phyloP scores from a whole-genome alignment of 768 basidiomycete genomes.

The Suillus variegatus region DNA sequence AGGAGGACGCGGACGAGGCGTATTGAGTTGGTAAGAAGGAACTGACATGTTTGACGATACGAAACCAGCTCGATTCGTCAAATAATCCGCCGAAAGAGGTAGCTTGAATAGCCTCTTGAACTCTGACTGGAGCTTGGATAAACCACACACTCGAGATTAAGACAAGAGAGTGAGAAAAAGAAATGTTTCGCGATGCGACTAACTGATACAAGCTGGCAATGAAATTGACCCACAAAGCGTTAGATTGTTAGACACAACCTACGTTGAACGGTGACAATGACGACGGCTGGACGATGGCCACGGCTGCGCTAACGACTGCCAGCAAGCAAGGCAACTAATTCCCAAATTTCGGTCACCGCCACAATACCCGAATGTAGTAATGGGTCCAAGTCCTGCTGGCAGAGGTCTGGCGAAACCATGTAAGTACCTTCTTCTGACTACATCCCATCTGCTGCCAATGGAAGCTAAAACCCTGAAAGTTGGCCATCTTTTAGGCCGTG shows the following conservation, averaged over 20 bases:
- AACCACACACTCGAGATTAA: conserved; percentile 5
- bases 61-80: conserved; percentile 35
- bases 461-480: conserved; percentile 2
- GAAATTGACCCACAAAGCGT: background rate
- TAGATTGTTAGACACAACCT: conserved; percentile 1
- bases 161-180: background rate
- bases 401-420: background rate
- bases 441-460: background rate
- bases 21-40: conserved; percentile 64
- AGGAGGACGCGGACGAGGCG: conserved; percentile 57
- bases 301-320: conserved; percentile 33
- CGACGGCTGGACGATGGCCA: conserved; percentile 24
- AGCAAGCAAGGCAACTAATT: conserved; percentile 22
- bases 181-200: conserved; percentile 5
- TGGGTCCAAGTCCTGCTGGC: conserved; percentile 1
- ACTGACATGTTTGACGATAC: conserved; percentile 49
- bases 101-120: conserved; percentile 6
- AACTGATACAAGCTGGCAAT: background rate
- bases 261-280: conserved; percentile 11
- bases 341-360: conserved; percentile 22
- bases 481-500: background rate
- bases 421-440: conserved; percentile 1
- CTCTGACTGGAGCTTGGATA: conserved; percentile 18
- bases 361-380: conserved; percentile 7
- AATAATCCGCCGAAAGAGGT: conserved; percentile 13